Conservation (phyloP, 2,329 filamentous ascomycete species). For the Fusarium equiseti region DNA sequence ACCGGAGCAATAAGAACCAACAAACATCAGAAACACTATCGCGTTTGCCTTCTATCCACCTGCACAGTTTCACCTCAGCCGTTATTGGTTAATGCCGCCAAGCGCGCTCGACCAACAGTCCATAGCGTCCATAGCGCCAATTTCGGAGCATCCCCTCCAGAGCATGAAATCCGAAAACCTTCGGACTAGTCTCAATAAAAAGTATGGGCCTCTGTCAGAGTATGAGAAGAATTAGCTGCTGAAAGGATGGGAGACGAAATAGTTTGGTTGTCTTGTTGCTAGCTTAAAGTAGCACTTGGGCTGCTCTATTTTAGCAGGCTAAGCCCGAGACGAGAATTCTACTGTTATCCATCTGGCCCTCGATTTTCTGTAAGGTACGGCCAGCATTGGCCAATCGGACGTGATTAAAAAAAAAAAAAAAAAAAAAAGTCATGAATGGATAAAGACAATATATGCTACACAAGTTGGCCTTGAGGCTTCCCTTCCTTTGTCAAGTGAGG, state of each 20-base stretch:
- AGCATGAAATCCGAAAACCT: not conserved
- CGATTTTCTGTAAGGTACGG: not conserved
- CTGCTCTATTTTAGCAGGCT: not conserved
- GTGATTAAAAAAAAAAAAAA: not conserved
- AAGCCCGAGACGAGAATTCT: not conserved
- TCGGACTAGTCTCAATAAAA: not conserved
- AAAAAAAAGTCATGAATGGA: not conserved
- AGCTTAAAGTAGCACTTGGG: not conserved
- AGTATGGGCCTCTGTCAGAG: not conserved
- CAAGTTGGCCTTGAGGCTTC: not conserved
- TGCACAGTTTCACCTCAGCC: not conserved
- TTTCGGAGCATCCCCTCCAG: not conserved
- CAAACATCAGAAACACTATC: not conserved
- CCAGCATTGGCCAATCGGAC: fast-evolving
- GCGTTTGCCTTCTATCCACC: not conserved
- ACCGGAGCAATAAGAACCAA: not conserved
- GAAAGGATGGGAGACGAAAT: not conserved
- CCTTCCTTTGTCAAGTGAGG: not conserved
- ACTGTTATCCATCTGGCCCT: not conserved
- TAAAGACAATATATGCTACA: not conserved
- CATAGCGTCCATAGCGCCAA: not conserved
- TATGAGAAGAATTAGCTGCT: not conserved
- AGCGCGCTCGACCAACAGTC: not conserved
- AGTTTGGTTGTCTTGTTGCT: not conserved
- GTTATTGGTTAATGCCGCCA: not conserved